phyloP scores from a whole-genome alignment of 208 protist genomes.

The Trypanosomatidae sp. region DNA sequence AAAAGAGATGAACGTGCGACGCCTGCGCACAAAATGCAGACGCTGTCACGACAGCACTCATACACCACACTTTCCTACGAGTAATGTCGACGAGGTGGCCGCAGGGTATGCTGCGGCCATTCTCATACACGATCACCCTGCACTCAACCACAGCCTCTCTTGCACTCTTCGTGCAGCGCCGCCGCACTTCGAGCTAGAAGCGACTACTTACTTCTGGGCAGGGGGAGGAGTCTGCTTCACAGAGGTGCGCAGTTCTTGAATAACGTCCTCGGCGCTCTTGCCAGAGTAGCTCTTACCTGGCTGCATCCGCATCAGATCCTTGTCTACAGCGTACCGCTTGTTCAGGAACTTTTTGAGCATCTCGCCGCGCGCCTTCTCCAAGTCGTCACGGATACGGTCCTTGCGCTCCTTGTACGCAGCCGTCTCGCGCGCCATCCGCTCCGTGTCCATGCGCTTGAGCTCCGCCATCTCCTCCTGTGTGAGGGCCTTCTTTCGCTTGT shows the following conservation, averaged over 20 bases:
- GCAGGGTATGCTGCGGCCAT: background rate
- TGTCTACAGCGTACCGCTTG: conserved; percentile 91
- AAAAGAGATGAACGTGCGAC: background rate
- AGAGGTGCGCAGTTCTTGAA: conserved; percentile 73
- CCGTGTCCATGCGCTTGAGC: conserved; percentile 93
- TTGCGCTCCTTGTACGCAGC: conserved; percentile 91
- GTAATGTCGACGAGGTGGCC: background rate
- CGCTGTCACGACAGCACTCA: background rate
- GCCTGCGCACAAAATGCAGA: background rate
- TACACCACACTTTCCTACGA: background rate
- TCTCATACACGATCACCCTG: background rate
- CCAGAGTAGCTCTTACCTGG: conserved; percentile 79
- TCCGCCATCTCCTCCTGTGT: conserved; percentile 93
- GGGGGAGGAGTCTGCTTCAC: conserved; percentile 31
- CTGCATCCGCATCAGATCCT: conserved; percentile 93
- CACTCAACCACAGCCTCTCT: background rate
- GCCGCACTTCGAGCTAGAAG: background rate
- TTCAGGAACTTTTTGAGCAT: conserved; percentile 94
- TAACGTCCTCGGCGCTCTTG: conserved; percentile 88
- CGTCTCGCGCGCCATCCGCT: conserved; percentile 90
- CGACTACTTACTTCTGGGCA: conserved; percentile 19
- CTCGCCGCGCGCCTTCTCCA: conserved; percentile 88
- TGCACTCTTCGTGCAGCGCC: background rate
- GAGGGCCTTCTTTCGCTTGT: conserved; percentile 92
- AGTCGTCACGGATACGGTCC: conserved; percentile 86